These are phyloP conservation scores for Violaceomyces palustris DNA, from an alignment of 1,284 basidiomycete genomes.

Conservation along the genomic window DNA sequence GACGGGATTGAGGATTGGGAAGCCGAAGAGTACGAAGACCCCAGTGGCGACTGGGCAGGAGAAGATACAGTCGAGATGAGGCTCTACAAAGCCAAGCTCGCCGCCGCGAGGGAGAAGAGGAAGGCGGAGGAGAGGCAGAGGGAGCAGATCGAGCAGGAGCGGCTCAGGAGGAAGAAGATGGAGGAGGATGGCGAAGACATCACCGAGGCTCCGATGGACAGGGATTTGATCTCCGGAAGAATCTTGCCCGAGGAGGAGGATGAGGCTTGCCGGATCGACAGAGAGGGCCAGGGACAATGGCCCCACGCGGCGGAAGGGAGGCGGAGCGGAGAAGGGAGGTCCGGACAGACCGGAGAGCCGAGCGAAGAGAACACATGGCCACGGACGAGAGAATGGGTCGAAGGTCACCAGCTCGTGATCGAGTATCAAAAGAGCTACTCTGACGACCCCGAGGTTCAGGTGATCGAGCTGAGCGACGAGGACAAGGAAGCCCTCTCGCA, in stretches of 20 bases:
- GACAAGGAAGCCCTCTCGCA: slow-evolving; percentile 24
- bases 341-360: neutral
- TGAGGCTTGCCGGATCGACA: slow-evolving; percentile 13
- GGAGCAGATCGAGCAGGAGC: slow-evolving; percentile 9
- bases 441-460: slow-evolving; percentile 38
- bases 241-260: slow-evolving; percentile 23
- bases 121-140: slow-evolving; percentile 1
- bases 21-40: slow-evolving; percentile 32
- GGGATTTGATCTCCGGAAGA: slow-evolving; percentile 23
- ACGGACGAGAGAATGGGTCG: slow-evolving; percentile 40
- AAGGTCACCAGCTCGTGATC: slow-evolving; percentile 45
- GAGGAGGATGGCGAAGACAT: slow-evolving; percentile 27
- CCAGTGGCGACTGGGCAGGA: slow-evolving; percentile 45
- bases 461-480: slow-evolving; percentile 36
- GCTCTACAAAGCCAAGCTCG: slow-evolving; percentile 24
- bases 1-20: slow-evolving; percentile 41
- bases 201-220: slow-evolving; percentile 37
- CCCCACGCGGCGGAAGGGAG: neutral
- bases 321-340: slow-evolving; percentile 4
- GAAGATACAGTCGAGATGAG: slow-evolving; percentile 43
- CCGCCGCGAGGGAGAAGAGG: slow-evolving; percentile 10
- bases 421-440: slow-evolving; percentile 37
- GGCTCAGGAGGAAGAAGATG: slow-evolving; percentile 4
- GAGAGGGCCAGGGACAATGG: slow-evolving; percentile 16
- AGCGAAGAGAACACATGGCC: slow-evolving; percentile 28